phyloP scores from a whole-genome alignment of 345 rosid species.

The Dipteronia dyeriana region DNA sequence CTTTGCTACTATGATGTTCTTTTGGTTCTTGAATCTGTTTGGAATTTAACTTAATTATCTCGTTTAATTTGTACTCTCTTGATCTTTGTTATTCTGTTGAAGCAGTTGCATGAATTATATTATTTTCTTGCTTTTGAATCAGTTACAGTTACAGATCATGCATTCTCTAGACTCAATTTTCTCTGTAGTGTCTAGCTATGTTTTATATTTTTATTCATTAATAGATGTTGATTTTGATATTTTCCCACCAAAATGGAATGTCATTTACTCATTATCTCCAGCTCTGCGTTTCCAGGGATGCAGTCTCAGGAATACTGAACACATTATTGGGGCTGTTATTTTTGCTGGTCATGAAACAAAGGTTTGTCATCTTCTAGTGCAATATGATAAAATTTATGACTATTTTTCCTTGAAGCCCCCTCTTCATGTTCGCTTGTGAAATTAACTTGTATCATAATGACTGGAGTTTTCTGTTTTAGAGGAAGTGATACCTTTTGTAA shows the following conservation, averaged over 20 bases:
- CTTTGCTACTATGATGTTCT: background rate
- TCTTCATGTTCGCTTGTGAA: background rate
- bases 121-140: constrained; percentile 1
- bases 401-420: background rate
- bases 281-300: constrained; percentile 70
- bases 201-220: background rate
- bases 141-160: background rate
- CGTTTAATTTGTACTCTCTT: background rate
- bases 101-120: background rate
- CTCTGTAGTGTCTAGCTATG: background rate
- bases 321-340: constrained; percentile 83
- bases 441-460: background rate
- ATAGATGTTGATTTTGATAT: constrained; percentile 17
- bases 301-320: constrained; percentile 96
- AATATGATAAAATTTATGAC: background rate
- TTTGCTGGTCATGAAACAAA: constrained; percentile 98
- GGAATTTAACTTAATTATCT: background rate
- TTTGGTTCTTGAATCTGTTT: too few species aligned
- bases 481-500: background rate
- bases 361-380: constrained; percentile 49
- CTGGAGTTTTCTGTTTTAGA: background rate
- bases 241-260: constrained; percentile 7
- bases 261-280: constrained; percentile 15
- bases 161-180: background rate
- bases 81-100: background rate